Conservation (phyloP, 73 alveolate genomes). For the Halteria grandinella region DNA sequence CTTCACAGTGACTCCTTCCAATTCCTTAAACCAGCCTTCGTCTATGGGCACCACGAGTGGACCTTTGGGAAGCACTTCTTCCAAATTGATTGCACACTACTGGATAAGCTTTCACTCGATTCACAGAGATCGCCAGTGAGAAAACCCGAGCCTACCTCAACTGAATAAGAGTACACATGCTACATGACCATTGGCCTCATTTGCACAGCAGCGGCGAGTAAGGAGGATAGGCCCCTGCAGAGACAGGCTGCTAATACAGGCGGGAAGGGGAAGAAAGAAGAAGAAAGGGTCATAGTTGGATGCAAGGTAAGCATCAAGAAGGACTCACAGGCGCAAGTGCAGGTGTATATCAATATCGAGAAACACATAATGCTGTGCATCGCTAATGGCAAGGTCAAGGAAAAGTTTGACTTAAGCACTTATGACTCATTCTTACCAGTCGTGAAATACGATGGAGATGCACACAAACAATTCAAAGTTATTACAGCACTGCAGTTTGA, state of each 20-base stretch:
- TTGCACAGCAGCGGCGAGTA: constrained; percentile 17
- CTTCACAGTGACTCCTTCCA: constrained; percentile 2
- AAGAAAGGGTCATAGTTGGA: constrained; percentile 26
- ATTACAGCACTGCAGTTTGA: constrained; percentile 2
- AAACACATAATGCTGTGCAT: constrained; percentile 18
- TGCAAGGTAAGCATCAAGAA: constrained; percentile 29
- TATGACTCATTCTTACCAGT: constrained; percentile 29
- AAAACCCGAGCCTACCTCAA: background rate
- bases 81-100: constrained; percentile 16
- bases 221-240: constrained; percentile 2
- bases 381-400: constrained; percentile 37
- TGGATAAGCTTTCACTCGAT: too few species aligned
- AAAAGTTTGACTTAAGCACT: constrained; percentile 27
- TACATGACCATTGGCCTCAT: constrained; percentile 24
- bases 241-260: background rate
- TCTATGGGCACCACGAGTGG: constrained; percentile 44
- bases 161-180: constrained; percentile 1
- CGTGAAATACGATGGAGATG: constrained; percentile 44
- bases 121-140: too few species aligned
- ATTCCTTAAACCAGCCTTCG: constrained; percentile 13
- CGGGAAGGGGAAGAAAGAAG: constrained; percentile 6
- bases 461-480: constrained; percentile 22
- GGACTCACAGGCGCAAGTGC: constrained; percentile 1
- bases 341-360: constrained; percentile 33
- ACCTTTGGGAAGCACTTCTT: constrained; percentile 48